Base-by-base conservation (phyloP, 228 moss, liverwort and hornwort species). In the Sphagnum magellanicum region DNA sequence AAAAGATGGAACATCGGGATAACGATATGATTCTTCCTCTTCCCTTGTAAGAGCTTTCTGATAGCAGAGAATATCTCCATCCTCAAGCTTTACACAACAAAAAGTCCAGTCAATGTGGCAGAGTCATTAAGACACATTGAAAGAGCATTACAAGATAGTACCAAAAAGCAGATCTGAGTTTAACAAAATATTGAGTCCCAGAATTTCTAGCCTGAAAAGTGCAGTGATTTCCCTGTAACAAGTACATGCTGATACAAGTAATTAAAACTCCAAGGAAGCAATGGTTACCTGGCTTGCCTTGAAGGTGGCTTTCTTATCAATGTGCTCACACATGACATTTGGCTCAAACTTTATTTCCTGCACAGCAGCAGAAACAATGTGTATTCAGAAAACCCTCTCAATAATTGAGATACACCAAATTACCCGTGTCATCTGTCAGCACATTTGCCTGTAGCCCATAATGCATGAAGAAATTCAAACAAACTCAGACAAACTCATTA, bases 331-430 rank as follows among this genome's bases (percentile, higher is more conserved):
- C 97, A 98, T 98, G 32, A 98, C 97, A 71, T 93, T 98, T 4
- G 97, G 93, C 79, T 98, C 93, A 79, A 98, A 98, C 77, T 98
- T 93, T 59, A 98, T 98, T 79, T 98, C 97, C 97, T 98, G 85
- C 77, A 83, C 57, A 47, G 63, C 68, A 66, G 7, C 66, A 12
- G 47, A 10, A 46, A 62, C 16, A 12, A 16, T 46, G 61, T 2
- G 32, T 32, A 32, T 32, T 32, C 32, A 32, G 32, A 32, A 32
- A 32, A 32, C 32, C 32, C 32, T 32, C 32, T 32, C 32, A 32
- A 32, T 32, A 32, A 32, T 32, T 32, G 32, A 32, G 32, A 32
- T 32, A 32, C 32, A 32, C 32, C 3, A 32, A 32, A 32, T 32
- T 32, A 32, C 32, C 32, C 3, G 32, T 3, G 32, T 32, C 32